Evolutionary conservation across 2,329 filamentous ascomycete genomes (phyloP).

Genomic region (Albifimbria verrucaria): DNA sequence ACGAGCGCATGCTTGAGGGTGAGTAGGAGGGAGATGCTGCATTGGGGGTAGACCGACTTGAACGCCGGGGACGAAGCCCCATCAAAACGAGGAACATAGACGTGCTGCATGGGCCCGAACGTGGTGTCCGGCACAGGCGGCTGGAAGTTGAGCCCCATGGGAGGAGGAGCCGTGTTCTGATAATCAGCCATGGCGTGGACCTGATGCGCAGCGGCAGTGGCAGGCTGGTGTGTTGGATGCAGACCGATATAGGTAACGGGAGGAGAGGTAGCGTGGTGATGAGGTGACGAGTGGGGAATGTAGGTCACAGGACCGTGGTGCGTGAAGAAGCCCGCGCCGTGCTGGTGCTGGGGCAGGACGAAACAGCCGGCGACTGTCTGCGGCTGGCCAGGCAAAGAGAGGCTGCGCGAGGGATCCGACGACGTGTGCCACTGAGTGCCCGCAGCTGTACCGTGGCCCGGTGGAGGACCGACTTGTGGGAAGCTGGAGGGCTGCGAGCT

Average conservation of each 20-base stretch:
- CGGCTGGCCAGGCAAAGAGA: conserved; percentile 9
- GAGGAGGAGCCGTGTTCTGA: conserved; percentile 37
- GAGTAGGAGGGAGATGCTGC: conserved; percentile 9
- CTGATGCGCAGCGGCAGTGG: conserved; percentile 6
- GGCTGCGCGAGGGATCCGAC: conserved; percentile 29
- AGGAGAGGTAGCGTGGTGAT: conserved; percentile 3
- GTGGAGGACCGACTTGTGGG: conserved; percentile 23
- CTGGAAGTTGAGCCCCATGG: conserved; percentile 49
- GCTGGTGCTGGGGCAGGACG: conserved; percentile 10
- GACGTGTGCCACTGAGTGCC: conserved; percentile 30
- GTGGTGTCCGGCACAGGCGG: conserved; percentile 57
- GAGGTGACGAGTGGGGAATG: conserved; percentile 3
- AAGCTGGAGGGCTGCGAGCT: conserved; percentile 20
- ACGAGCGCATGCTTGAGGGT: conserved; percentile 17
- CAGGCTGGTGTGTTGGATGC: conserved; percentile 15
- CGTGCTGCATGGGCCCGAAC: conserved; percentile 51
- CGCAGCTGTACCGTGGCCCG: conserved; percentile 11
- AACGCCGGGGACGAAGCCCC: conserved; percentile 23
- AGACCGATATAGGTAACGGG: conserved; percentile 23
- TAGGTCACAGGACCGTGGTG: conserved; percentile 3
- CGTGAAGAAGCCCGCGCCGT: not conserved
- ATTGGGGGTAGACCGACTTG: conserved; percentile 29
- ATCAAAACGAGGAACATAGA: conserved; percentile 54
- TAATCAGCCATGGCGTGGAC: conserved; percentile 35
- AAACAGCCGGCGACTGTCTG: conserved; percentile 11